These are phyloP conservation scores for Clonostachys solani DNA, from an alignment of 2,329 filamentous ascomycete genomes.

Conservation along the genomic window DNA sequence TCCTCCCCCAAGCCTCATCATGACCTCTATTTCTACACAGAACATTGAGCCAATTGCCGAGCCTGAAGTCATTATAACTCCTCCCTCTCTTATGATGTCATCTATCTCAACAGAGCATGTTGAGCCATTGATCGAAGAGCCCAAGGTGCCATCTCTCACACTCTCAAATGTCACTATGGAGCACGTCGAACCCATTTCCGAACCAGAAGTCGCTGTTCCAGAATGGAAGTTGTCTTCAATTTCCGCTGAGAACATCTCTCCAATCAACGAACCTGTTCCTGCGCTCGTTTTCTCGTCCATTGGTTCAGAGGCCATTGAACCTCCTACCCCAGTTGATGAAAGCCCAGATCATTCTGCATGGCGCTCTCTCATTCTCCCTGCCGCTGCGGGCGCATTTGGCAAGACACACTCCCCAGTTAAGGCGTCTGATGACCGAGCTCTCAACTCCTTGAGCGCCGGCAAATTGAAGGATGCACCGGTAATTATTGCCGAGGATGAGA, in stretches of 20 bases:
- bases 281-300: conserved; percentile 17
- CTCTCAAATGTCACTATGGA: conserved; percentile 16
- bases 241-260: conserved; percentile 27
- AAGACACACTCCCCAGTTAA: conserved; percentile 26
- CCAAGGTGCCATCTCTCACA: conserved; percentile 10
- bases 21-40: no score
- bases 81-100: conserved; percentile 11
- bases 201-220: conserved; percentile 13
- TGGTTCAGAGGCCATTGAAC: conserved; percentile 27
- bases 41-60: conserved; percentile 12
- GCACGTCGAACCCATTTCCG: conserved; percentile 16
- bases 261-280: conserved; percentile 12
- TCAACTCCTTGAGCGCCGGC: conserved; percentile 27
- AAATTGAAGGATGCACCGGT: conserved; percentile 25
- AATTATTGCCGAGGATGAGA: conserved; percentile 62
- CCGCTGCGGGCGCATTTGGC: conserved; percentile 51
- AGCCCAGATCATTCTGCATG: conserved; percentile 2
- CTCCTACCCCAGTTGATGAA: conserved; percentile 24
- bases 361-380: conserved; percentile 15
- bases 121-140: conserved; percentile 8
- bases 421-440: neutral
- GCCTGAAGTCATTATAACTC: conserved; percentile 6
- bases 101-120: conserved; percentile 16
- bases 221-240: conserved; percentile 29
- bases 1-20: no score